These are phyloP conservation scores for Annulohypoxylon stygium DNA, from an alignment of 495 filamentous ascomycete genomes.

Conservation along the genomic window DNA sequence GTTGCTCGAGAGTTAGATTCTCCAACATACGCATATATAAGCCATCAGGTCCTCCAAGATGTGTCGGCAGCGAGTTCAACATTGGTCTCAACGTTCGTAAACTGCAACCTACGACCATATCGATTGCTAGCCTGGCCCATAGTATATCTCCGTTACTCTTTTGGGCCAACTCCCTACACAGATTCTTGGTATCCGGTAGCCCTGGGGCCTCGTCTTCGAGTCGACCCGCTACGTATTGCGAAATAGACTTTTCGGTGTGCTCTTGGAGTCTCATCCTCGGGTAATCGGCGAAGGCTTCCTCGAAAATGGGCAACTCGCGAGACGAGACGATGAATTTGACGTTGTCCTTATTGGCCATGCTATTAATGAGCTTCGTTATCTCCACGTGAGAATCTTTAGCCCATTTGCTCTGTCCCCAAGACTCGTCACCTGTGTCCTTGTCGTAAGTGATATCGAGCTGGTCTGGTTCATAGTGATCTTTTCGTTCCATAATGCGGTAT, in stretches of 20 bases:
- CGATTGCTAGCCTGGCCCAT: conserved; percentile 51
- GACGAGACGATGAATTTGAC: conserved; percentile 48
- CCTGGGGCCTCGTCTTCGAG: conserved; percentile 51
- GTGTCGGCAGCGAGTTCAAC: conserved; percentile 46
- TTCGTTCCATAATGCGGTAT: conserved; percentile 52
- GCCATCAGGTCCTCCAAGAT: conserved; percentile 49
- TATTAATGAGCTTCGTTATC: conserved; percentile 45
- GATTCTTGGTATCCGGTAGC: conserved; percentile 46
- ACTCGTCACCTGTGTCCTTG: conserved; percentile 44
- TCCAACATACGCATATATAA: conserved; percentile 53
- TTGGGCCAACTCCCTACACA: conserved; percentile 48
- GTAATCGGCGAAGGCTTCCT: conserved; percentile 43
- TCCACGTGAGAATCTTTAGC: conserved; percentile 46
- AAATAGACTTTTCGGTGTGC: conserved; percentile 49
- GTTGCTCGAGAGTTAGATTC: conserved; percentile 44
- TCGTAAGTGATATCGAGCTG: conserved; percentile 48
- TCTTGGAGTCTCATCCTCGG: conserved; percentile 49
- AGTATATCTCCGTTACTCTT: conserved; percentile 51
- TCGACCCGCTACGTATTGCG: conserved; percentile 50
- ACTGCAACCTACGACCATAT: conserved; percentile 50
- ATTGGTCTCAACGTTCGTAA: conserved; percentile 45
- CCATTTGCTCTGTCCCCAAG: conserved; percentile 53
- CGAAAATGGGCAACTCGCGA: conserved; percentile 48
- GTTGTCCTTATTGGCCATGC: conserved; percentile 45
- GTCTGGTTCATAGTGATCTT: conserved; percentile 48